Base-by-base conservation (phyloP, 345 rosid species). In the Dipteronia dyeriana region DNA sequence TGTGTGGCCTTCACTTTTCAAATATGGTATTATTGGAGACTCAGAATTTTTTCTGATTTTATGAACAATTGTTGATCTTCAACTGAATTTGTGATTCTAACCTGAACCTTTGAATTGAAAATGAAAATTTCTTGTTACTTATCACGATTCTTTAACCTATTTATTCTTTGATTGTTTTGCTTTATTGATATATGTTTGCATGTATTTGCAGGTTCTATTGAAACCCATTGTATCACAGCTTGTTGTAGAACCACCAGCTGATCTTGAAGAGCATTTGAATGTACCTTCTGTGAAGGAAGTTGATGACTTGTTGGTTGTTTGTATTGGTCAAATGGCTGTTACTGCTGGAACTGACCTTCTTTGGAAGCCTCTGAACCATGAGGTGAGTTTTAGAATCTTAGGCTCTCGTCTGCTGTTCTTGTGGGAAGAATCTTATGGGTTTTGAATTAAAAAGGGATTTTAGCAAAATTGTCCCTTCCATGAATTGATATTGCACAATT, bases 241-340 rank as follows among this genome's bases (percentile, higher is more conserved):
- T 70, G 83, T 75, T 47, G 73, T 67, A 17, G 97, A 92, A 59
- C 94, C 97, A 4, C 97, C 99, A 1, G 56, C 86, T 69, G 77
- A 64, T 29, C 70, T 92, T 9, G 87, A 86, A 80, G 90, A 87
- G n/a, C 84, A 88, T 82, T 83, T 88, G 23, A 79, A 84, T 74
- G 56, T 89, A 72, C 97, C 93, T 20, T 84, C 97, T 7, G 86
- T 85, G 61, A 79, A 85, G 75, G 97, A 91, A 87, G 93, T 94
- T 75, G 95, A 92, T 80, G 95, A 91, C 56, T 63, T 87, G 47
- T 34, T 96, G 79, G 94, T 96, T 56, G 71, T 75, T 47, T 94
- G 98, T 85, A 81, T 90, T 39, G 97, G 99, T 78, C 99, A 96
- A 83, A 94, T 96, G 99, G 97, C 98, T 45, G 92, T 91, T 73